Evolutionary conservation across 2,329 filamentous ascomycete species (phyloP).

Genomic region (Phoma sp.): DNA sequence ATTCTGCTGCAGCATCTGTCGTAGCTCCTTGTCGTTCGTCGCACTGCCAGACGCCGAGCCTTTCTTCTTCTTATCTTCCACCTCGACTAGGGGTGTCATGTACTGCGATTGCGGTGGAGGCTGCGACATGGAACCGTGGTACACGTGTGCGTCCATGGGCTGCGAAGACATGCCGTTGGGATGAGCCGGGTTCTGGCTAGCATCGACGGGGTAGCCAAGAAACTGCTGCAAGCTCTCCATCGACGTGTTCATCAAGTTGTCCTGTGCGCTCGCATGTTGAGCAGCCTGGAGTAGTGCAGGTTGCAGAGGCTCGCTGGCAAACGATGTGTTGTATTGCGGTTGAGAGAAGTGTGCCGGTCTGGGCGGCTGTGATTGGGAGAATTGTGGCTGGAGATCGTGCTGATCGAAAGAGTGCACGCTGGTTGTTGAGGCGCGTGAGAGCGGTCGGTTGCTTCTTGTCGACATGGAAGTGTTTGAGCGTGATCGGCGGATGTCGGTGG

Average conservation of each 20-base stretch:
- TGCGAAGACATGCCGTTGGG: conserved; percentile 31
- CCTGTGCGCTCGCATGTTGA: conserved; percentile 45
- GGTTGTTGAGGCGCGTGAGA: conserved; percentile 58
- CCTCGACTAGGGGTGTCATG: conserved; percentile 37
- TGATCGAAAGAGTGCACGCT: conserved; percentile 53
- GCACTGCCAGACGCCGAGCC: conserved; percentile 71
- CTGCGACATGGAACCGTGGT: conserved; percentile 37
- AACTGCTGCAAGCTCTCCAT: conserved; percentile 45
- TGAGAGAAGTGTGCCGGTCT: conserved; percentile 25
- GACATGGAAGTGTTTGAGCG: conserved; percentile 55
- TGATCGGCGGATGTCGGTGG: conserved; percentile 50
- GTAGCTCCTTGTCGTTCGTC: conserved; percentile 82
- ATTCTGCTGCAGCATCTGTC: conserved; percentile 74
- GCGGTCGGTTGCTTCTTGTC: conserved; percentile 52
- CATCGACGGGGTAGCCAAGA: conserved; percentile 36
- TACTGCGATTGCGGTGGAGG: conserved; percentile 35
- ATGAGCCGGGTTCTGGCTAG: conserved; percentile 22
- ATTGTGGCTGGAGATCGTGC: conserved; percentile 34
- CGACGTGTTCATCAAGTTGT: conserved; percentile 37
- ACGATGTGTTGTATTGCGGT: conserved; percentile 38
- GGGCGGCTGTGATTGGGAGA: conserved; percentile 24
- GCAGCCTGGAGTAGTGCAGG: conserved; percentile 44
- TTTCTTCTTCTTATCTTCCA: conserved; percentile 60
- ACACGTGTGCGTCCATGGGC: conserved; percentile 37
- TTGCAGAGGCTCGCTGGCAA: conserved; percentile 38